Evolutionary conservation across 495 filamentous ascomycete genomes (phyloP).

Genomic region (Podospora appendiculata): DNA sequence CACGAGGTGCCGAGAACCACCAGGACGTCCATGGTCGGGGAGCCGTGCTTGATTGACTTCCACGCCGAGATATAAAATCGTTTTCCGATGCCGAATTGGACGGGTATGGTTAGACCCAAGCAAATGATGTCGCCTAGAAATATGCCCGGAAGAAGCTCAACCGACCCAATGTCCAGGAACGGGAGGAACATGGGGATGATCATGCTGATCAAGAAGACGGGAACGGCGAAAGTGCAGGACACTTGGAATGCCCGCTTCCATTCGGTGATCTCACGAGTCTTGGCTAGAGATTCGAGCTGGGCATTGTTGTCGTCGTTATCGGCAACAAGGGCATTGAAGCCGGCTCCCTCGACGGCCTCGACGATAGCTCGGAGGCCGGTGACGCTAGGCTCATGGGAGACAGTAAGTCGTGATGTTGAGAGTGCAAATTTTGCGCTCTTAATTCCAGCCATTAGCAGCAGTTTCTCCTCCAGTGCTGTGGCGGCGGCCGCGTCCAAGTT

Average conservation of each 20-base stretch:
- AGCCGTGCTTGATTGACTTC: slow-evolving; percentile 79
- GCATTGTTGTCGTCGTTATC: slow-evolving; percentile 95
- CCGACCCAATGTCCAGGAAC: slow-evolving; percentile 61
- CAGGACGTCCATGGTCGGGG: slow-evolving; percentile 96
- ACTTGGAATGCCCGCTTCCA: slow-evolving; percentile 75
- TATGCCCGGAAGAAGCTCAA: slow-evolving; percentile 61
- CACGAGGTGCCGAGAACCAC: slow-evolving; percentile 90
- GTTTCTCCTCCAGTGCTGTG: slow-evolving; percentile 57
- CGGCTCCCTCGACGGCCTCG: slow-evolving; percentile 66
- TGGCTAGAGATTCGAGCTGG: slow-evolving; percentile 89
- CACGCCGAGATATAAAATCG: slow-evolving; percentile 89
- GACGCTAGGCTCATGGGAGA: slow-evolving; percentile 61
- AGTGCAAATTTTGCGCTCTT: slow-evolving; percentile 63
- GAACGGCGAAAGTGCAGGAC: slow-evolving; percentile 74
- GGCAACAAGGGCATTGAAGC: slow-evolving; percentile 82
- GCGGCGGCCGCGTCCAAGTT: slow-evolving; percentile 63
- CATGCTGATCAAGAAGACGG: slow-evolving; percentile 92
- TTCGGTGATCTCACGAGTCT: slow-evolving; percentile 91
- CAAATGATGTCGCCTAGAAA: slow-evolving; percentile 85
- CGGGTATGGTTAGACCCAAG: slow-evolving; percentile 73
- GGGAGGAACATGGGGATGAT: slow-evolving; percentile 73
- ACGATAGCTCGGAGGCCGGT: slow-evolving; percentile 78
- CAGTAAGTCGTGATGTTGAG: slow-evolving; percentile 54
- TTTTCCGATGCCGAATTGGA: slow-evolving; percentile 93
- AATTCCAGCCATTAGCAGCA: slow-evolving; percentile 62